Percentiles rank a stretch among this genome's conserved stretches.
Conservation (phyloP, 192 early-diverging fungal genomes). For the Coemansia asiatica region DNA sequence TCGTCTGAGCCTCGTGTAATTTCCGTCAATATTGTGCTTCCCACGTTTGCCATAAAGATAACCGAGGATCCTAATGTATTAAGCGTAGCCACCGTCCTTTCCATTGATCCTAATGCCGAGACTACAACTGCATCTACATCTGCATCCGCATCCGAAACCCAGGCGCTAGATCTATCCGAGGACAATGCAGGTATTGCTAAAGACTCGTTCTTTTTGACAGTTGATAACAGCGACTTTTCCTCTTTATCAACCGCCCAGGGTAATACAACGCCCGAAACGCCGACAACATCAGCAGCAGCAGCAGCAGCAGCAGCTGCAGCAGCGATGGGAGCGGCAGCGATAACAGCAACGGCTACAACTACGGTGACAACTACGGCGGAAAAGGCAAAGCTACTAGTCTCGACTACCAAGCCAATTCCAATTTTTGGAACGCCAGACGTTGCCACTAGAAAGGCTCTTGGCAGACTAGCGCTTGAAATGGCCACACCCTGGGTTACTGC, state of each 20-base stretch:
- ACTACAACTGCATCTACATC: too few relatives aligned
- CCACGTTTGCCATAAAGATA: slow-evolving; percentile 36
- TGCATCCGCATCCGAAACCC: too few relatives aligned
- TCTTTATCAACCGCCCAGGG: neutral
- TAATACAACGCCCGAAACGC: neutral
- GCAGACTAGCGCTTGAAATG: neutral
- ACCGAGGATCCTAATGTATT: slow-evolving; percentile 22
- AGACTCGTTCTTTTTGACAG: neutral
- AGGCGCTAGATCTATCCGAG: neutral
- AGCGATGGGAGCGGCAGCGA: neutral
- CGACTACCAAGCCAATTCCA: neutral
- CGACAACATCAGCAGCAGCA: neutral
- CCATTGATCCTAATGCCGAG: slow-evolving; percentile 17
- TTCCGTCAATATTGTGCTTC: slow-evolving; percentile 42
- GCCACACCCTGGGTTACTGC: neutral
- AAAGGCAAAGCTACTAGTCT: neutral
- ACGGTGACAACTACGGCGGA: neutral
- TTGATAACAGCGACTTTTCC: neutral
- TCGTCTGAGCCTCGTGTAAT: slow-evolving; percentile 36
- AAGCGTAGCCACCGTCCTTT: slow-evolving; percentile 22
- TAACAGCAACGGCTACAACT: neutral
- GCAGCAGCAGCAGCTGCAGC: neutral
- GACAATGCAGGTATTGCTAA: neutral
- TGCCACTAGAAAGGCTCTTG: neutral
- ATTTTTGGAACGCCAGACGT: slow-evolving; percentile 12